A percentile compares a stretch with the other conserved stretches of the same genome.
These are phyloP conservation scores for Globomyces pollinis-pini DNA, from an alignment of 192 early-diverging fungal genomes.

Conservation along the genomic window DNA sequence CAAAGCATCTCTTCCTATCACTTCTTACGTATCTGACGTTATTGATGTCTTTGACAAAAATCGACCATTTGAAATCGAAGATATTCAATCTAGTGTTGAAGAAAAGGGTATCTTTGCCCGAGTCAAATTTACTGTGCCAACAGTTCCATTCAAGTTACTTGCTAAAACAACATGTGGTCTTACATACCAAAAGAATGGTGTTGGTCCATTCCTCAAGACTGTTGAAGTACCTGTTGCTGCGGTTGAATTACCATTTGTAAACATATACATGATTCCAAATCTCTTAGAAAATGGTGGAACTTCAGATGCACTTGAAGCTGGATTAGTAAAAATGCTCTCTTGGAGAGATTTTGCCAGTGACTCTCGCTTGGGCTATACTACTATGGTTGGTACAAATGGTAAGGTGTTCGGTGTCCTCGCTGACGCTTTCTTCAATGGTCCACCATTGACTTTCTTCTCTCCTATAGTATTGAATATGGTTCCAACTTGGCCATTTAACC, in stretches of 20 bases:
- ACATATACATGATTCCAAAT: not conserved
- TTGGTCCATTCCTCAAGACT: not conserved
- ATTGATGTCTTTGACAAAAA: not conserved
- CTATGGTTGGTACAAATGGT: not conserved
- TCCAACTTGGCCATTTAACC: slow-evolving; percentile 1
- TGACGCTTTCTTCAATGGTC: not conserved
- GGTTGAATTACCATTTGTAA: not conserved
- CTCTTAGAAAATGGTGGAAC: not conserved
- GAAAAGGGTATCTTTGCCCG: not conserved
- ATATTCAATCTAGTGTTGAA: slow-evolving; percentile 3
- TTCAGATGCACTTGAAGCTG: not conserved
- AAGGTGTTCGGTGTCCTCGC: not conserved
- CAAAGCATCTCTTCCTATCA: not conserved
- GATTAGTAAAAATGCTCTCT: not conserved
- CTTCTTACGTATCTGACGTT: not conserved
- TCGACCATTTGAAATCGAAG: slow-evolving; percentile 1
- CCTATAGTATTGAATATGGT: slow-evolving; percentile 4
- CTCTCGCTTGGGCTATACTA: not conserved
- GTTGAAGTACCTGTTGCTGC: not conserved
- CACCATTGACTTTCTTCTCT: not conserved
- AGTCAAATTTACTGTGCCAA: not conserved
- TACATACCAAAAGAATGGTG: not conserved
- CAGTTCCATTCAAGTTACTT: not conserved
- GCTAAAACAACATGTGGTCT: not conserved
- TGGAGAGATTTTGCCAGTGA: slow-evolving; percentile 1